Base-by-base conservation (phyloP, 305 asterid genomes). In the Ruellia speciosa region DNA sequence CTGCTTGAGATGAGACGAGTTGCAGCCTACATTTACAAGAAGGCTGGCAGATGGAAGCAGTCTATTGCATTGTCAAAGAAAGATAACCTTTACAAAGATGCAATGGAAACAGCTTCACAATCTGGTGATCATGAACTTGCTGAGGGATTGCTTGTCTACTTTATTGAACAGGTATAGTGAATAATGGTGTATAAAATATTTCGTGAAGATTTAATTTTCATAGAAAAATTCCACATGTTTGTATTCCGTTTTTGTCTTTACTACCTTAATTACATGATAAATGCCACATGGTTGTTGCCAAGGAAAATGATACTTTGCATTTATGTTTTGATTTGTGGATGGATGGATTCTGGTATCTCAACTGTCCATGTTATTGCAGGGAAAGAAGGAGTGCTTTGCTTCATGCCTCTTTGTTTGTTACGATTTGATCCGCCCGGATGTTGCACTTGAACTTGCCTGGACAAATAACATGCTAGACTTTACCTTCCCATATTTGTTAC, bases 1-100 rank as follows among this genome's bases (percentile, higher is more conserved):
- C 95, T 93, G 62, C 96, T 93, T 67, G 99, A 93, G 83, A 93
- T 93, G 99, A 85, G 99, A 72, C 97, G 99, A 59, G 99, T 89
- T 70, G 96, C 99, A 54, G 95, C 99, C 39, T 89, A 87, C 73
- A 93, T 93, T 55, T 93, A 93, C 79, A 93, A 93, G 84, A 93
- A 86, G 79, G 99, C 97, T 14, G 99, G 99, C 54, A 81, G 96
- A 64, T 93, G 99, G 99, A 89, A 81, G 83, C 96, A 78, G 63
- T 93, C 97, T 15, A 93, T 93, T 80, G 94, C 97, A 39, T 65
- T 93, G 73, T 93, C 99, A 49, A 93, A 89, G 94, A 93, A 93
- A 80, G 99, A 93, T 78, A 86, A 79, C 62, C 79, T 84, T 33
- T 93, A 88, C 80, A 93, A 80, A 79, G 99, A 93, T 74, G 97